Conservation (phyloP, 2,329 filamentous ascomycete species). For the Fusarium austroafricanum region DNA sequence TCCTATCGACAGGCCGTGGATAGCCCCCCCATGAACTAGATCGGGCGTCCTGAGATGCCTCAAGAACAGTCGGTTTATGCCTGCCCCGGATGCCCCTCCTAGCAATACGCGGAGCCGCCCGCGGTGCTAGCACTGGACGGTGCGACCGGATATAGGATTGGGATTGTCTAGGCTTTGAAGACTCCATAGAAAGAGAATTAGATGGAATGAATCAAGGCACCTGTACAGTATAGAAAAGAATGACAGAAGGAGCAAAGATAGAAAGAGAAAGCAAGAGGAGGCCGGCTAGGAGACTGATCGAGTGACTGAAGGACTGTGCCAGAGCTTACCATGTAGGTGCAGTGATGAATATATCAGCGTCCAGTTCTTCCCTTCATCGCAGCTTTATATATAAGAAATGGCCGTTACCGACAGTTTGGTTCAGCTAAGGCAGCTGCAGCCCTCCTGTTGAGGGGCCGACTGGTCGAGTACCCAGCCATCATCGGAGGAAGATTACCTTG, state of each 20-base stretch:
- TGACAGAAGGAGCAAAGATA: background rate
- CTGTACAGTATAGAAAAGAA: background rate
- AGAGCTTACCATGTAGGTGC: background rate
- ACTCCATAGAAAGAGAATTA: background rate
- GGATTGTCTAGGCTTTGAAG: background rate
- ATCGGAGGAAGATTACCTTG: background rate
- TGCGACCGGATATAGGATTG: background rate
- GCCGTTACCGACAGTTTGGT: background rate
- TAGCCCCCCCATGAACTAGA: background rate
- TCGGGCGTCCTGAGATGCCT: background rate
- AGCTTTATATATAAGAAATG: background rate
- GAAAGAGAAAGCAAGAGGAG: background rate
- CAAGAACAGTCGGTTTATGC: background rate
- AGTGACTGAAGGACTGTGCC: background rate
- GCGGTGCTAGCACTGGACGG: background rate
- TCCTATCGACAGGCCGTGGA: background rate
- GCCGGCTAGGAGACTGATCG: background rate
- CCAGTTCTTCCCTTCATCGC: background rate
- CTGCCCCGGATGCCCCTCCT: background rate
- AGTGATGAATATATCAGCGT: background rate
- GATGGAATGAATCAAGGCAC: background rate
- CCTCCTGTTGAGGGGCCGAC: background rate
- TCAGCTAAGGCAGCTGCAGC: background rate
- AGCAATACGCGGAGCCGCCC: background rate
- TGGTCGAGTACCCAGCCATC: background rate